phyloP scores from a whole-genome alignment of 129 eudicot species.

The Artemisia annua region DNA sequence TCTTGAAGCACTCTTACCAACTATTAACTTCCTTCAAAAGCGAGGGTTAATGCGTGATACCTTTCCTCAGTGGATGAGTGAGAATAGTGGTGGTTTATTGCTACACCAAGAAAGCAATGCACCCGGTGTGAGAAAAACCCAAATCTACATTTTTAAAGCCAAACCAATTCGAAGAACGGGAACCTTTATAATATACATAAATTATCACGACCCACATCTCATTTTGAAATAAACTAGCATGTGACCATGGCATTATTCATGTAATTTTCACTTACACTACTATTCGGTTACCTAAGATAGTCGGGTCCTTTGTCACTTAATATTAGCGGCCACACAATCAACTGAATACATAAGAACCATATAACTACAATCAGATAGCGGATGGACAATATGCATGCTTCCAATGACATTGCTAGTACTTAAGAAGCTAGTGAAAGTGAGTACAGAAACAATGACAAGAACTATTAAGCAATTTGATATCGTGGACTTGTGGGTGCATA shows the following conservation, averaged over 20 bases:
- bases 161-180: constrained; percentile 89
- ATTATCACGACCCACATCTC: constrained; percentile 59
- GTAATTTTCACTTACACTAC: background rate
- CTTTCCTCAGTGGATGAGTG: constrained; percentile 65
- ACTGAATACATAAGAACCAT: no score
- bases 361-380: no score
- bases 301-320: constrained; percentile 44
- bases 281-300: constrained; percentile 52
- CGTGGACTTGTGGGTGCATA: no score
- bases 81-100: constrained; percentile 65
- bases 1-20: constrained; percentile 99
- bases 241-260: constrained; percentile 51
- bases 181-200: constrained; percentile 72
- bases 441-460: no score
- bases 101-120: constrained; percentile 92
- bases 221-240: constrained; percentile 45
- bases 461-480: no score
- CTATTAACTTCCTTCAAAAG: constrained; percentile 89
- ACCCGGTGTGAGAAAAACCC: constrained; percentile 68
- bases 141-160: constrained; percentile 97
- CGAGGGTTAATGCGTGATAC: constrained; percentile 70
- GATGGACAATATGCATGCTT: no score
- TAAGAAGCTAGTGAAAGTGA: no score
- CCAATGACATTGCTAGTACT: no score
- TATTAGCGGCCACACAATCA: no score